These are phyloP conservation scores for Fraxinus greggii DNA, from an alignment of 305 asterid genomes.

Conservation along the genomic window DNA sequence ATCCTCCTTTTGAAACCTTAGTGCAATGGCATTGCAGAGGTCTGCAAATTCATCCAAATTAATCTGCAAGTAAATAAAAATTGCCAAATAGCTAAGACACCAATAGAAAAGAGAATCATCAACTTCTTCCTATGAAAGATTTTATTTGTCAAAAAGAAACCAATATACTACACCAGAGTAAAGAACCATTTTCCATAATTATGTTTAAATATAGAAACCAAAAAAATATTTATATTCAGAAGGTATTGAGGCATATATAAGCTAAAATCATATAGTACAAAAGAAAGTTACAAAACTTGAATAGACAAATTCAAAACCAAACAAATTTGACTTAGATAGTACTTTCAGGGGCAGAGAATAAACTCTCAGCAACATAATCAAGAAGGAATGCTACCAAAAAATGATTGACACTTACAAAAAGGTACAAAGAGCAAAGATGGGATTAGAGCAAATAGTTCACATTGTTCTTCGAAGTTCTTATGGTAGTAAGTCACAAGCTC, in stretches of 20 bases:
- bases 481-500: not conserved
- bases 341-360: not conserved
- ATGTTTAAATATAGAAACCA: not conserved
- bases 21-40: conserved; percentile 83
- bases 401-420: not conserved
- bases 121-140: not conserved
- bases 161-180: not conserved
- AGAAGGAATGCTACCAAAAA: not conserved
- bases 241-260: not conserved
- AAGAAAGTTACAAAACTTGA: not conserved
- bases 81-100: not conserved
- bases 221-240: not conserved
- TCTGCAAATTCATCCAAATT: conserved; percentile 82
- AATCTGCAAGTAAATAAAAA: conserved; percentile 59
- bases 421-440: not conserved
- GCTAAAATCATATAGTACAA: not conserved
- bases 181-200: not conserved
- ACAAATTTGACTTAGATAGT: not conserved
- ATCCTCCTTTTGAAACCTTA: conserved; percentile 91
- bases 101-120: conserved; percentile 14
- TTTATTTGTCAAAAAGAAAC: not conserved
- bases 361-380: not conserved
- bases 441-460: not conserved
- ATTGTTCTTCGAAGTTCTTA: not conserved
- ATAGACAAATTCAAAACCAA: not conserved